These are phyloP conservation scores for Xerocomus brunneocitrinus DNA, from an alignment of 768 basidiomycete species.

Conservation along the genomic window DNA sequence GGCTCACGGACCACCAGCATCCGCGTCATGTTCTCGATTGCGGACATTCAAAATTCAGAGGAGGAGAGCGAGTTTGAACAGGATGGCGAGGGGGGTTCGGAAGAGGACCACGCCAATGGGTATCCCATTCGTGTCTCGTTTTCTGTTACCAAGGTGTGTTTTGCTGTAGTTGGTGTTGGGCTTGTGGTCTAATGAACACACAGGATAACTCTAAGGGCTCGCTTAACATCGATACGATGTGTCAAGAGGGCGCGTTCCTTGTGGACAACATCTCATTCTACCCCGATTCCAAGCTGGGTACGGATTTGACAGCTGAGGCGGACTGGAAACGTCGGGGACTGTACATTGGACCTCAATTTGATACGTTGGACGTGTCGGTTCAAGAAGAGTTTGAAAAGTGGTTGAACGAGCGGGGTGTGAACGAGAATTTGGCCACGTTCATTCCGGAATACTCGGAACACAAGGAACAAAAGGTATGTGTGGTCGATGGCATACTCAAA, in stretches of 20 bases:
- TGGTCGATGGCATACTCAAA: background rate
- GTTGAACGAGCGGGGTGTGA: conserved; percentile 86
- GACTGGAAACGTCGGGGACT: conserved; percentile 91
- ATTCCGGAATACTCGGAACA: conserved; percentile 82
- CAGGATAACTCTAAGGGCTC: conserved; percentile 57
- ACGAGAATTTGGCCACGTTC: conserved; percentile 77
- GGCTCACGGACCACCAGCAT: conserved; percentile 39
- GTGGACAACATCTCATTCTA: conserved; percentile 91
- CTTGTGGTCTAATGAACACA: background rate
- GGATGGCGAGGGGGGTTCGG: conserved; percentile 34
- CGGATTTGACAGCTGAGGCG: conserved; percentile 77
- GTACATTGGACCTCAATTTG: conserved; percentile 94
- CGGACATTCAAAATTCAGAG: conserved; percentile 63
- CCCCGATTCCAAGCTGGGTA: conserved; percentile 62
- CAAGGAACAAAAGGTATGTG: conserved; percentile 87
- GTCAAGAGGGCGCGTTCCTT: conserved; percentile 76
- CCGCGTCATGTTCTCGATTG: conserved; percentile 88
- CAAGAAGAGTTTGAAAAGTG: conserved; percentile 92
- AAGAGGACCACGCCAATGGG: conserved; percentile 31
- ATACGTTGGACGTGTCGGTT: conserved; percentile 79
- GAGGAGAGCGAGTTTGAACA: conserved; percentile 38
- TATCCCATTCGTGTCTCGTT: conserved; percentile 79
- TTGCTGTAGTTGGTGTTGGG: background rate
- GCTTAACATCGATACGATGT: conserved; percentile 72
- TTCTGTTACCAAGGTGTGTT: conserved; percentile 75